phyloP scores from a whole-genome alignment of 768 basidiomycete species.

The Leucosporidium yakuticum region DNA sequence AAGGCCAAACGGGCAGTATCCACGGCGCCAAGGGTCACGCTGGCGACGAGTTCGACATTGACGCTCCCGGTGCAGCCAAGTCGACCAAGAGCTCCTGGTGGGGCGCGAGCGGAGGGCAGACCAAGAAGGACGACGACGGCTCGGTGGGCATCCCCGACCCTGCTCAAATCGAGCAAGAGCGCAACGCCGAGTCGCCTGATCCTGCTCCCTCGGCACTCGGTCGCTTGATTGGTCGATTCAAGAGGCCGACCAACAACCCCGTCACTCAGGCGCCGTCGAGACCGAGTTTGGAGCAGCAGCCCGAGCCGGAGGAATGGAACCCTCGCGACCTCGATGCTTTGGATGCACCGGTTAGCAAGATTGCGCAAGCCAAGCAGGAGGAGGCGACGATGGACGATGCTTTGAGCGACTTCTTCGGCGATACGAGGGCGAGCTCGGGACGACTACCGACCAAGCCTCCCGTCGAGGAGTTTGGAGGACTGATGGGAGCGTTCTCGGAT shows the following conservation, averaged over 20 bases:
- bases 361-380: constrained; percentile 60
- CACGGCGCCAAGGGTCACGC: background rate
- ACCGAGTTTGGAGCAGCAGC: background rate
- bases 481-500: constrained; percentile 18
- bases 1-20: no score
- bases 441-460: constrained; percentile 4
- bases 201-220: constrained; percentile 19
- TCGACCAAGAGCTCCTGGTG: constrained; percentile 11
- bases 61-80: background rate
- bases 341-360: background rate
- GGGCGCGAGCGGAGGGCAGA: background rate
- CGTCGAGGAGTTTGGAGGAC: constrained; percentile 27
- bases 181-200: background rate
- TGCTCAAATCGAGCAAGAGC: background rate
- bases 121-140: background rate
- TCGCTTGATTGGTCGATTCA: constrained; percentile 17
- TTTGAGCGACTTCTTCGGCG: constrained; percentile 78
- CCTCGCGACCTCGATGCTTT: background rate
- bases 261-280: background rate
- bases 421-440: background rate
- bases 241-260: background rate
- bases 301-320: background rate
- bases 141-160: constrained; percentile 13
- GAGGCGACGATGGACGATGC: constrained; percentile 73
- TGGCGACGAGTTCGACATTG: constrained; percentile 26